Evolutionary conservation across 345 rosid species (phyloP), one percentile per base, ranked within the genome.

Genomic region (Noccaea caerulescens): DNA sequence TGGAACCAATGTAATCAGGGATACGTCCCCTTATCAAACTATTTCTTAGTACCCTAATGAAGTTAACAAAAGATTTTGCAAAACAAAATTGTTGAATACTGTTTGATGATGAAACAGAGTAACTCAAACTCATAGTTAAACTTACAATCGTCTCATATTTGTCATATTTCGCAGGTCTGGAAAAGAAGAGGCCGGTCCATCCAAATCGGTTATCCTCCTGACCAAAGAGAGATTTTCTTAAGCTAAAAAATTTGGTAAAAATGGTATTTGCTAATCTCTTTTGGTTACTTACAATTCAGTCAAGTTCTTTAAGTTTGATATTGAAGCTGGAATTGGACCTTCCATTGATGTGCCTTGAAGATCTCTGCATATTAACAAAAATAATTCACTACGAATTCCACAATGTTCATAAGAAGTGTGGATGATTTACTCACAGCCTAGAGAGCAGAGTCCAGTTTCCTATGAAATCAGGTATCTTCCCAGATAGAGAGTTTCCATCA

Each of bases 311-410:
- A 94, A 70, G 65, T 44, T 60, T 39, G 96, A 88, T 56, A 88
- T 68, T 43, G 76, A 43, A 67, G 88, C 55, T 41, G 97, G 97
- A 68, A 94, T 83, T n/a, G 99, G 96, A 33, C 99, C 99, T 76
- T 80, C 84, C 92, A 91, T 73, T 20, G 90, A 82, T 54, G 95
- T 86, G 23, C 99, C 97, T 67, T 94, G 92, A 80, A 88, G 59
- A 80, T 88, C 79, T 52, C 96, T 94, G 76, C 51, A 37, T 4
- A 50, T 57, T 11, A 47, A 52, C 1, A 20, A 20, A 20, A 20
- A 20, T n/a, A n/a, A n/a, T n/a, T 55, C 66, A 71, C 30, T 27
- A 6, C 10, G 50, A 42, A 23, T 32, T 32, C 13, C 12, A 58
- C 0, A 45, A 25, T 33, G 8, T 60, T 41, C 41, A 2, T 52